A percentile compares a stretch with the other conserved stretches of the same genome.
Evolutionary conservation across 1,284 basidiomycete species (phyloP).

Genomic region (Ganoderma lucidum): DNA sequence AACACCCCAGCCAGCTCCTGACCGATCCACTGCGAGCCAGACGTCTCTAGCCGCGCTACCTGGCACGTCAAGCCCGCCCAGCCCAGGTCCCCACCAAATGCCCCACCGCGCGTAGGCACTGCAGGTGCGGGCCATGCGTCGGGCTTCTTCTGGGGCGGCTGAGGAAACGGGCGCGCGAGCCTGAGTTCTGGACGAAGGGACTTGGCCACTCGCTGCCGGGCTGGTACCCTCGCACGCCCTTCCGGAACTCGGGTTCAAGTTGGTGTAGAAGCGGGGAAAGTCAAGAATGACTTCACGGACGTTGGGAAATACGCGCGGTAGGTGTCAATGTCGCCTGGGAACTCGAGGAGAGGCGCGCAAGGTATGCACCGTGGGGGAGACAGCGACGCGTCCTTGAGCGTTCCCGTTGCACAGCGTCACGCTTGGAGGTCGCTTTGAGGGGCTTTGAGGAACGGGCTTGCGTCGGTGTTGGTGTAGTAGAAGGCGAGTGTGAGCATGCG

Average conservation of each 20-base stretch:
- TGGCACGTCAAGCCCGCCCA: neutral
- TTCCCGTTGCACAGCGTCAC: neutral
- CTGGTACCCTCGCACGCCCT: neutral
- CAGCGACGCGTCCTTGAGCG: neutral
- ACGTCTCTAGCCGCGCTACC: neutral
- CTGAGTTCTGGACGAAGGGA: neutral
- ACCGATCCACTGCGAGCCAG: neutral
- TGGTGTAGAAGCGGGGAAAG: neutral
- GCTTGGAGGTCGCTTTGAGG: neutral
- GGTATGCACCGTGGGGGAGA: conserved; percentile 1
- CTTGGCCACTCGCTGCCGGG: neutral
- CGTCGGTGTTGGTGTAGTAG: neutral
- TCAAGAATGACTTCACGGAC: neutral
- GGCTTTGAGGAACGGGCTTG: neutral
- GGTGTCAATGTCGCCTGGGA: neutral
- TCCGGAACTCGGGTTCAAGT: neutral
- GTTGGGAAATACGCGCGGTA: neutral
- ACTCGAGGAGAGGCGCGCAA: neutral
- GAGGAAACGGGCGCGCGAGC: neutral
- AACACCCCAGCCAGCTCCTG: neutral
- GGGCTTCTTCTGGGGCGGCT: neutral
- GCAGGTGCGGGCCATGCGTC: conserved; percentile 2
- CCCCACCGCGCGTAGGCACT: neutral
- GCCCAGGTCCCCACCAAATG: neutral
- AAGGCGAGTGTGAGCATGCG: neutral